These are phyloP conservation scores for Trichoderma koningiopsis DNA, from an alignment of 2,329 filamentous ascomycete genomes.

Conservation along the genomic window DNA sequence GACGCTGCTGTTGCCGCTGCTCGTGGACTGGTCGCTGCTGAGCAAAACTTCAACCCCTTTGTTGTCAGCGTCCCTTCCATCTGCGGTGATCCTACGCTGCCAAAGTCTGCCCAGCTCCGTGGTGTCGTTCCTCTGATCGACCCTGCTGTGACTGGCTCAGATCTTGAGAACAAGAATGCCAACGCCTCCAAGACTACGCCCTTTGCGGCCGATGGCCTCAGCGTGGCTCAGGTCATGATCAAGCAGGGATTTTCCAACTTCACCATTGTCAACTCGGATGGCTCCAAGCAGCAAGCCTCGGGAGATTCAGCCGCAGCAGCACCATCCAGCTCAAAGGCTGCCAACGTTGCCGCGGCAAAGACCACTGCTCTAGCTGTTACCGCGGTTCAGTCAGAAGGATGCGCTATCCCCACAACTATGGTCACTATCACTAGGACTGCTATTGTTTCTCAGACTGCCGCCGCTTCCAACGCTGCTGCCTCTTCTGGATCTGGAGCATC, in stretches of 20 bases:
- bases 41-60: conserved; percentile 21
- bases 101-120: conserved; percentile 8
- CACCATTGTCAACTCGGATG: neutral
- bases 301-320: neutral
- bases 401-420: conserved; percentile 3
- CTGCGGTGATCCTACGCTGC: conserved; percentile 4
- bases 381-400: neutral
- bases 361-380: neutral
- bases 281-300: neutral
- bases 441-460: conserved; percentile 1
- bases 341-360: neutral
- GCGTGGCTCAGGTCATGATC: conserved; percentile 14
- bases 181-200: conserved; percentile 7
- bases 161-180: conserved; percentile 15
- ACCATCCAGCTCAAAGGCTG: neutral
- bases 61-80: conserved; percentile 17
- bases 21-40: conserved; percentile 13
- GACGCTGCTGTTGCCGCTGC: conserved; percentile 13
- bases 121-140: conserved; percentile 15
- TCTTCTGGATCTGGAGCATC: neutral
- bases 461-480: neutral
- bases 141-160: conserved; percentile 11
- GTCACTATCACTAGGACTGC: conserved; percentile 7
- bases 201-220: conserved; percentile 4
- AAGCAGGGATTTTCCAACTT: conserved; percentile 19